Evolutionary conservation across 768 basidiomycete species (phyloP), one percentile per base, ranked within the genome.

Genomic region (Crucibulum laeve): DNA sequence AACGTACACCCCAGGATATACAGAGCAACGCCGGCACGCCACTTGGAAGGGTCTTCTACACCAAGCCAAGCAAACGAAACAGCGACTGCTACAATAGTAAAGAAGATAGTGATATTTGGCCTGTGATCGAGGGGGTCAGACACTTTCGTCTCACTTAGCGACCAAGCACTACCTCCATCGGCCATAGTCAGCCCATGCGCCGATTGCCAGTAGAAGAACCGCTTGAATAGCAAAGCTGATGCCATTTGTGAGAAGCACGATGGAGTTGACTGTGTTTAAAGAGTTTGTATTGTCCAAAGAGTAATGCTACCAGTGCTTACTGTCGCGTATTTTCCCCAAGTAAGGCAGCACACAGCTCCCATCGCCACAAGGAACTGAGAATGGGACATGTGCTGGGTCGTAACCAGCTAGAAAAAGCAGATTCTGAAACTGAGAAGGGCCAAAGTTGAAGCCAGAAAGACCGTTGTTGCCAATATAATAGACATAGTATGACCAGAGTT

Each of bases 151-250:
- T 5, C 39, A 33, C 14, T 23, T 32, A 13, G 21, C 18, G 19
- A 15, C 42, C 25, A 21, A 22, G 15, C 38, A 40, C 33, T 32
- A 81, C 83, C 83, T 83, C 86, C 85, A 87, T 13, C 66, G 63
- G n/a, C 87, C 87, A 57, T 88, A 90, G 58, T 89, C 87, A 0
- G 86, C 85, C 82, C 86, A 88, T 3, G 84, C 82, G 3, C 86
- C 87, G 22, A 89, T 76, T 10, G 74, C 52, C 18, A 88, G 60
- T 30, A 90, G 63, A 13, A 88, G 53, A 13, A 72, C 74, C 0
- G 85, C 84, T 61, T 90, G 87, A 21, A 89, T 71, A 0, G 84
- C 84, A 53, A 88, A 88, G 47, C 82, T 83, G 34, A 90, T 79
- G 3, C 87, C 87, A 52, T 89, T 89, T 5, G 85, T 87, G 43